Evolutionary conservation across 176 grass and related monocot species (phyloP).

Genomic region (Oryza nivara): DNA sequence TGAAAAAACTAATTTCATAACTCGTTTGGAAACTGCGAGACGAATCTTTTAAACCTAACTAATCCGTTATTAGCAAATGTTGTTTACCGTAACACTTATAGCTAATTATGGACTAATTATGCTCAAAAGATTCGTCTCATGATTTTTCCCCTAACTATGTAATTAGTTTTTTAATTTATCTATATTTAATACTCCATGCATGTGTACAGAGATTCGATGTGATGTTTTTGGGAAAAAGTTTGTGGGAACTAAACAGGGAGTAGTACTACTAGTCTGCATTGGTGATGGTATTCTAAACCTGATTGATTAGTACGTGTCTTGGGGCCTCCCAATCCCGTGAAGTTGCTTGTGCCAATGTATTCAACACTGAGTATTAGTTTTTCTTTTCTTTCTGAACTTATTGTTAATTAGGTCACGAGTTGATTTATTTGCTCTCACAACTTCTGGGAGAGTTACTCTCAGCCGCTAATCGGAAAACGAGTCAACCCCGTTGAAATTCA

Average conservation of each 20-base stretch:
- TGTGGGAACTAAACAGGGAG: no score
- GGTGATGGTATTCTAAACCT: background rate
- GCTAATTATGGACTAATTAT: no score
- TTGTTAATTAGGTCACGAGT: background rate
- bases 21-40: no score
- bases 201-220: no score
- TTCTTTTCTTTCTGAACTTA: background rate
- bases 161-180: no score
- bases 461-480: background rate
- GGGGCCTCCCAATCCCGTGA: constrained; percentile 40
- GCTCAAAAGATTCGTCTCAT: no score
- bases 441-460: constrained; percentile 21
- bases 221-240: no score
- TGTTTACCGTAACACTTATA: no score
- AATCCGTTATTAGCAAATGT: fast-evolving
- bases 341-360: constrained; percentile 28
- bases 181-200: no score
- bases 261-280: background rate
- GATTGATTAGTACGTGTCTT: background rate
- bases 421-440: background rate
- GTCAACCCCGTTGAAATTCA: background rate
- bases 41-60: no score
- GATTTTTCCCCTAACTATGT: no score
- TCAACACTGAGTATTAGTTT: constrained; percentile 31
- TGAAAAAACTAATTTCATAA: no score